phyloP scores from a whole-genome alignment of 805 yeast species.

The Cyberlindnera veronae region DNA sequence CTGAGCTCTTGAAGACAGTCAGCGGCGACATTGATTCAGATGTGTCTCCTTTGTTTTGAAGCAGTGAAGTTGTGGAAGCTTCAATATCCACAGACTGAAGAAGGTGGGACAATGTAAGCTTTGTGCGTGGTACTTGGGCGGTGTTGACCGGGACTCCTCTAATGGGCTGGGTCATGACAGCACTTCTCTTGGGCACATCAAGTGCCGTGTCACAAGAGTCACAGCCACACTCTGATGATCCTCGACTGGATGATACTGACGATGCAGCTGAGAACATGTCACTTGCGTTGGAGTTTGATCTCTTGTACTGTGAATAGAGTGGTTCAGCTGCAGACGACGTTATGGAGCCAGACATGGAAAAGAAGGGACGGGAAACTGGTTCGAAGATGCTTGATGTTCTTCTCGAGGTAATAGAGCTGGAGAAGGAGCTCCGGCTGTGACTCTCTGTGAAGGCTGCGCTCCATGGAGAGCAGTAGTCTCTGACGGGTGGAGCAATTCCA shows the following conservation, averaged over 20 bases:
- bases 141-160: neutral
- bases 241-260: conserved; percentile 3
- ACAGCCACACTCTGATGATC: conserved; percentile 3
- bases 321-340: neutral
- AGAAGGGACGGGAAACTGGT: neutral
- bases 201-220: neutral
- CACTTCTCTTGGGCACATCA: neutral
- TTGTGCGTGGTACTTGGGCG: too few relatives aligned
- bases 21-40: too few relatives aligned
- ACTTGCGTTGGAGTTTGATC: neutral
- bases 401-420: neutral
- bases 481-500: neutral
- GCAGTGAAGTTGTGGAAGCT: too few relatives aligned
- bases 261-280: conserved; percentile 3
- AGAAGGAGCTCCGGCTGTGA: neutral
- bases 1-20: too few relatives aligned
- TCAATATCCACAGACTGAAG: too few relatives aligned
- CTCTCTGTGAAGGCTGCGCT: conserved; percentile 2
- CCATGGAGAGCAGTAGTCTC: neutral
- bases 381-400: neutral
- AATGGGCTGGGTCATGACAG: neutral
- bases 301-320: conserved; percentile 1
- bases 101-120: too few relatives aligned
- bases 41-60: too few relatives aligned
- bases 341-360: neutral